phyloP scores from a whole-genome alignment of 2,329 filamentous ascomycete species.

The Pseudocercospora fuligena region DNA sequence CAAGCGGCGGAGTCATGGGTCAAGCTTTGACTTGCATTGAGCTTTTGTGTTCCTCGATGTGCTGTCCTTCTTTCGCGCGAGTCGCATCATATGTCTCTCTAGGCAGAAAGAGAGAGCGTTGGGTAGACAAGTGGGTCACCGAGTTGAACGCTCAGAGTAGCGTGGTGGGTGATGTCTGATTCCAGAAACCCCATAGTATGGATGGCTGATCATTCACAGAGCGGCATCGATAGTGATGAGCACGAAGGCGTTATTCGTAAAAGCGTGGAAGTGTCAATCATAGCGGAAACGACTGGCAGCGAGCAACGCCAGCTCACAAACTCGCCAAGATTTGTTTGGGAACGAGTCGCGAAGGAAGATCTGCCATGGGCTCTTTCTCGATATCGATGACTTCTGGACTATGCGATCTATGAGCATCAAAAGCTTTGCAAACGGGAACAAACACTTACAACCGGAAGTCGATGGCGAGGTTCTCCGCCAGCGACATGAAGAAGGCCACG shows the following conservation, averaged over 20 bases:
- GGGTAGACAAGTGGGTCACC: neutral
- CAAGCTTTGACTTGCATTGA: slow-evolving; percentile 9
- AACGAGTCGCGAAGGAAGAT: neutral
- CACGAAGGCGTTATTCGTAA: neutral
- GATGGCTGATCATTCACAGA: neutral
- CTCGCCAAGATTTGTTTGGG: neutral
- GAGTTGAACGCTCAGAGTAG: neutral
- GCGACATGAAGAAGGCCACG: neutral
- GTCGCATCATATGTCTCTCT: slow-evolving; percentile 1
- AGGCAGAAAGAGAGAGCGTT: neutral
- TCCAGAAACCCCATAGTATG: neutral
- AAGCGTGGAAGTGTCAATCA: neutral
- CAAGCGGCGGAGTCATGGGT: slow-evolving; percentile 6
- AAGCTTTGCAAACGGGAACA: neutral
- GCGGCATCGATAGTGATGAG: neutral
- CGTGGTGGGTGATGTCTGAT: neutral
- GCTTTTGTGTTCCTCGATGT: neutral
- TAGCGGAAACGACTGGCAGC: neutral
- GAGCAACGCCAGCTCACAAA: neutral
- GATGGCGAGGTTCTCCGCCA: neutral
- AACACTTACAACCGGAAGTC: neutral
- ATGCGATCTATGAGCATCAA: neutral
- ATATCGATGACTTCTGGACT: neutral
- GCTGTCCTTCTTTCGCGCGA: slow-evolving; percentile 4
- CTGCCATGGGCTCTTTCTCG: slow-evolving; percentile 7